Conservation (phyloP, 441 rosid genomes). For the Erysimum cheiri region DNA sequence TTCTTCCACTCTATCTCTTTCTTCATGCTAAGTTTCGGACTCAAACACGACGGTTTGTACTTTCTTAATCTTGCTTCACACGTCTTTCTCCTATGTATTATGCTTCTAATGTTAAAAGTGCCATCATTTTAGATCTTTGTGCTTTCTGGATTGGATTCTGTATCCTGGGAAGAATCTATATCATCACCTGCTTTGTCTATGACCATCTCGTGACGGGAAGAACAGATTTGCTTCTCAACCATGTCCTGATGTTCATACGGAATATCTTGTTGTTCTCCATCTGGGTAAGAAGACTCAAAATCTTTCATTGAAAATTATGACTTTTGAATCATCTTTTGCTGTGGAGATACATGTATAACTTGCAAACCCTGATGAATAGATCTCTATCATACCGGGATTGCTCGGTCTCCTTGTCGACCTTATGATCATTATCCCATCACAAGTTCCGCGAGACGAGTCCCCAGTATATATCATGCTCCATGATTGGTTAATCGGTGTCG, state of each 20-base stretch:
- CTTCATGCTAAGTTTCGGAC: conserved; percentile 17
- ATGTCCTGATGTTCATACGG: neutral
- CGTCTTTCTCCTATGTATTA: neutral
- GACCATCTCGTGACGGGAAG: conserved; percentile 36
- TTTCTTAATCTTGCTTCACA: conserved; percentile 6
- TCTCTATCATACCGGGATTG: conserved; percentile 32
- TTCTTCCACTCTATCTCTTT: conserved; percentile 14
- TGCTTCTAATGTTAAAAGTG: neutral
- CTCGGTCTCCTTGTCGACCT: conserved; percentile 40
- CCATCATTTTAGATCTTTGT: conserved; percentile 15
- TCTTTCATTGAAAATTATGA: neutral
- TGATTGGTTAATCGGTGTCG: conserved; percentile 35
- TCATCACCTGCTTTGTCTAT: conserved; percentile 22
- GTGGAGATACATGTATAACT: neutral
- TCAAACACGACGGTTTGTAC: conserved; percentile 28
- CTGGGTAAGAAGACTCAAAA: conserved; percentile 21
- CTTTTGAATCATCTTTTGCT: neutral
- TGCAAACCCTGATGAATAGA: conserved; percentile 7
- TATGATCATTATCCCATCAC: conserved; percentile 31
- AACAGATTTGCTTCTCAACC: conserved; percentile 20
- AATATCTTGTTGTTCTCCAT: conserved; percentile 32
- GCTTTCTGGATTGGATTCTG: conserved; percentile 34
- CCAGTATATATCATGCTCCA: conserved; percentile 14
- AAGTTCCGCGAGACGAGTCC: conserved; percentile 25
- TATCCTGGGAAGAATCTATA: conserved; percentile 14